Evolutionary conservation across 1,284 basidiomycete species (phyloP).

Genomic region (Schizophyllum commune): DNA sequence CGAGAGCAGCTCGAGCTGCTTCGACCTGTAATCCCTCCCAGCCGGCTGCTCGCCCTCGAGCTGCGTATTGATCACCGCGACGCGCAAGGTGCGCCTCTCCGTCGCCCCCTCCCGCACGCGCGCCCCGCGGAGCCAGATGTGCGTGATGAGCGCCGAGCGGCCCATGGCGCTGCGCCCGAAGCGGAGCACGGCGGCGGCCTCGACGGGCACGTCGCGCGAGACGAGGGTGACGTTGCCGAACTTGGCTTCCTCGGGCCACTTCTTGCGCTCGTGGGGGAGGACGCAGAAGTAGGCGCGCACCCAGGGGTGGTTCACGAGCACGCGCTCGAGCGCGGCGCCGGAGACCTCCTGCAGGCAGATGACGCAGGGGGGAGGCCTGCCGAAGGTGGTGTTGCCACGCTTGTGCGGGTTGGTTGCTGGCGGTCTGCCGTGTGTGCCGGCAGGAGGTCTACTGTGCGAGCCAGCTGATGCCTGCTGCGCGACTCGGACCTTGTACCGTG

Average conservation of each 20-base stretch:
- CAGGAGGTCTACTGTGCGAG: slow-evolving; percentile 47
- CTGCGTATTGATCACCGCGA: slow-evolving; percentile 54
- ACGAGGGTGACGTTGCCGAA: slow-evolving; percentile 65
- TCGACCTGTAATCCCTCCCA: slow-evolving; percentile 36
- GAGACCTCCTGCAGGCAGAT: slow-evolving; percentile 64
- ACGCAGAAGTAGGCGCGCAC: slow-evolving; percentile 50
- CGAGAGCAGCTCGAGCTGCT: slow-evolving; percentile 45
- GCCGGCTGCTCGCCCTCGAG: slow-evolving; percentile 42
- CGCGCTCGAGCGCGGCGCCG: slow-evolving; percentile 26
- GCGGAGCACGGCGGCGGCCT: slow-evolving; percentile 33
- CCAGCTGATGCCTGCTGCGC: slow-evolving; percentile 40
- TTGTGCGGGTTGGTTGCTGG: slow-evolving; percentile 39
- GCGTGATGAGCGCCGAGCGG: slow-evolving; percentile 49
- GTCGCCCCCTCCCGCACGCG: slow-evolving; percentile 28
- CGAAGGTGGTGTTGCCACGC: slow-evolving; percentile 35
- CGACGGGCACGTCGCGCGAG: slow-evolving; percentile 43
- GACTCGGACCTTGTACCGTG: too few relatives aligned
- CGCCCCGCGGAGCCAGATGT: slow-evolving; percentile 39
- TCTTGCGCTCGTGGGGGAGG: slow-evolving; percentile 39
- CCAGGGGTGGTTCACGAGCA: slow-evolving; percentile 50
- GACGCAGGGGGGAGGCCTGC: slow-evolving; percentile 42
- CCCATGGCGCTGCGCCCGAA: slow-evolving; percentile 43
- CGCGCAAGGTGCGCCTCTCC: slow-evolving; percentile 28
- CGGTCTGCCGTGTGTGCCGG: slow-evolving; percentile 33
- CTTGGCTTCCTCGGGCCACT: slow-evolving; percentile 39